phyloP scores from a whole-genome alignment of 2,329 filamentous ascomycete genomes.

The Curvularia verruculosa region DNA sequence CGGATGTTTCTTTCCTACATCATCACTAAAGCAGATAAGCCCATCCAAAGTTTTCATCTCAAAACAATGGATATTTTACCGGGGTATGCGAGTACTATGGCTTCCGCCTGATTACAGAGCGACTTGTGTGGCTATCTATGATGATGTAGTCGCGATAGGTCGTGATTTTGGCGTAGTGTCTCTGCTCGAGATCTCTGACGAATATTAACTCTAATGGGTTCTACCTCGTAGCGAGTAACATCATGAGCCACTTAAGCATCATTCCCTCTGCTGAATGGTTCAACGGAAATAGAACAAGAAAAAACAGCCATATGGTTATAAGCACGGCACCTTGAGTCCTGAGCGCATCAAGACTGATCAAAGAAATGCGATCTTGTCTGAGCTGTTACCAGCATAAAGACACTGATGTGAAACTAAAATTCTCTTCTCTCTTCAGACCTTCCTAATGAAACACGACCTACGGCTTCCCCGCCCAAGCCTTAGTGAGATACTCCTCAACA shows the following conservation, averaged over 20 bases:
- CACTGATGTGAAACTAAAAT: not conserved
- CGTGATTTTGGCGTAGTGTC: not conserved
- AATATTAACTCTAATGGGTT: not conserved
- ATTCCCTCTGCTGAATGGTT: too few species aligned
- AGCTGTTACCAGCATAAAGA: too few species aligned
- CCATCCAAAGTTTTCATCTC: not conserved
- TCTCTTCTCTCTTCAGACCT: not conserved
- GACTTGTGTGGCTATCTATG: not conserved
- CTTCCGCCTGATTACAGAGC: not conserved
- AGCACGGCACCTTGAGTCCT: too few species aligned
- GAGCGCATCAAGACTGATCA: too few species aligned
- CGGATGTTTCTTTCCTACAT: not conserved
- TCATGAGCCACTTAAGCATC: too few species aligned
- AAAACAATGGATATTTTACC: not conserved
- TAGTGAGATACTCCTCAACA: conserved; percentile 51
- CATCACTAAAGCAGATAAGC: not conserved
- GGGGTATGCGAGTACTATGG: not conserved
- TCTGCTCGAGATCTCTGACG: not conserved
- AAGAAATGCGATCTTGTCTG: too few species aligned
- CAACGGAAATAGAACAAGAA: too few species aligned
- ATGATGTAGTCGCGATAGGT: not conserved
- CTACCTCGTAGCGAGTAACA: not conserved
- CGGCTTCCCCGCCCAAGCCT: conserved; percentile 51
- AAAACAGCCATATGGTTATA: too few species aligned
- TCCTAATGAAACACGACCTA: conserved; percentile 14